A percentile compares a stretch with the other conserved stretches of the same genome.
Evolutionary conservation across 2,329 filamentous ascomycete species (phyloP).

Genomic region (Pseudocercospora eumusae): DNA sequence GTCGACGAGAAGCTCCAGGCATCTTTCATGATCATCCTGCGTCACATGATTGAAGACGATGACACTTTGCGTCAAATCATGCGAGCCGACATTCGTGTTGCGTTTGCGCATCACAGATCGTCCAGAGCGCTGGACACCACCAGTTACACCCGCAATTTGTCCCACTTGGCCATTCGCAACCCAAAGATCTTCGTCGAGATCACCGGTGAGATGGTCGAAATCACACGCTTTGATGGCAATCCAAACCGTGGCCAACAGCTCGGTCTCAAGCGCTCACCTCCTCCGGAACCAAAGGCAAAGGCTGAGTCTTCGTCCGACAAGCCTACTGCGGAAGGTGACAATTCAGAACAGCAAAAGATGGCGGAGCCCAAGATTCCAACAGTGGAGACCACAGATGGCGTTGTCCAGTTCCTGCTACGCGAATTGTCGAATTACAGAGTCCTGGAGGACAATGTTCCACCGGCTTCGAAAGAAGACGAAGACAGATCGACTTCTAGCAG

Average conservation of each 20-base stretch:
- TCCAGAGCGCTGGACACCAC: conserved; percentile 64
- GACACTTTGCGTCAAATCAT: conserved; percentile 89
- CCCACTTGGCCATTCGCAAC: conserved; percentile 75
- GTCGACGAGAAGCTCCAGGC: conserved; percentile 73
- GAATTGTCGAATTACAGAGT: conserved; percentile 90
- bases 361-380: conserved; percentile 76
- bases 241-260: conserved; percentile 55
- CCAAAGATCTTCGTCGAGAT: conserved; percentile 86
- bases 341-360: conserved; percentile 56
- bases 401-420: conserved; percentile 90
- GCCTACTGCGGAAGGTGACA: conserved; percentile 16
- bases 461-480: conserved; percentile 44
- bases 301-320: conserved; percentile 13
- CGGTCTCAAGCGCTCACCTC: conserved; percentile 49
- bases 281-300: neutral
- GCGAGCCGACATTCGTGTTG: conserved; percentile 80
- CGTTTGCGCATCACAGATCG: conserved; percentile 60
- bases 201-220: conserved; percentile 78
- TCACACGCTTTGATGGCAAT: conserved; percentile 62
- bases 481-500: conserved; percentile 39
- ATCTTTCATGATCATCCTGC: conserved; percentile 79
- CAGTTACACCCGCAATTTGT: conserved; percentile 73
- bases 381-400: conserved; percentile 89
- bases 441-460: conserved; percentile 78
- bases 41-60: conserved; percentile 93